These are phyloP conservation scores for Penicillium roqueforti DNA, from an alignment of 495 filamentous ascomycete genomes.

Conservation along the genomic window DNA sequence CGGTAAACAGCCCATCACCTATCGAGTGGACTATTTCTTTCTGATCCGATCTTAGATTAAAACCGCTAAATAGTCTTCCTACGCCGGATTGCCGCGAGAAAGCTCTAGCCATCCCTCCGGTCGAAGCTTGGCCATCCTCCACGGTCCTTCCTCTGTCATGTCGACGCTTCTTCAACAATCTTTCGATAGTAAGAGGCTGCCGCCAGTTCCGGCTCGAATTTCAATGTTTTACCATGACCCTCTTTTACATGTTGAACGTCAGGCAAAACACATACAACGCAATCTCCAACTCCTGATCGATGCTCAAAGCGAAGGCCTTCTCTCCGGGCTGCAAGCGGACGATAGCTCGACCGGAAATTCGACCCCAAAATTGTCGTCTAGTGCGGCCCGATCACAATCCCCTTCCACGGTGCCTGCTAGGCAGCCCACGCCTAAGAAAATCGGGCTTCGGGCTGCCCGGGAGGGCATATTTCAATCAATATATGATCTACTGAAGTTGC, in stretches of 20 bases:
- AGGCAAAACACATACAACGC: constrained; percentile 56
- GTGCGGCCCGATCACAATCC: constrained; percentile 20
- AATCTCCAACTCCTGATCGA: constrained; percentile 80
- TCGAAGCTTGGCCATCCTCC: neutral
- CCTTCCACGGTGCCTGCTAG: constrained; percentile 55
- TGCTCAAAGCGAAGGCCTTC: constrained; percentile 73
- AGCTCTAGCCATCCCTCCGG: neutral
- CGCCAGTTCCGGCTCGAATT: constrained; percentile 26
- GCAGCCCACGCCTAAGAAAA: constrained; percentile 53
- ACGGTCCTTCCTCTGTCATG: constrained; percentile 21
- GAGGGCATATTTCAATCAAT: constrained; percentile 69
- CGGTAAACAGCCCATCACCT: constrained; percentile 20
- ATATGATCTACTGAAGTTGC: constrained; percentile 63
- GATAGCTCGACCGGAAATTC: constrained; percentile 47
- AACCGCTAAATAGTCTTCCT: constrained; percentile 7
- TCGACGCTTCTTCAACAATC: constrained; percentile 28
- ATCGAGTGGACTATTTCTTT: constrained; percentile 19
- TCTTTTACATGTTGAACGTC: constrained; percentile 42
- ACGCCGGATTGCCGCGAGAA: neutral
- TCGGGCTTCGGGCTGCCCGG: constrained; percentile 63
- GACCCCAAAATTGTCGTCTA: constrained; percentile 33
- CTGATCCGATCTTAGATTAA: constrained; percentile 1
- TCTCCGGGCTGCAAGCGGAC: constrained; percentile 36
- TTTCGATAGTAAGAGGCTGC: constrained; percentile 23
- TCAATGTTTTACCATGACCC: constrained; percentile 36